phyloP scores from a whole-genome alignment of 129 eudicot species.

The Oenanthe sinensis region DNA sequence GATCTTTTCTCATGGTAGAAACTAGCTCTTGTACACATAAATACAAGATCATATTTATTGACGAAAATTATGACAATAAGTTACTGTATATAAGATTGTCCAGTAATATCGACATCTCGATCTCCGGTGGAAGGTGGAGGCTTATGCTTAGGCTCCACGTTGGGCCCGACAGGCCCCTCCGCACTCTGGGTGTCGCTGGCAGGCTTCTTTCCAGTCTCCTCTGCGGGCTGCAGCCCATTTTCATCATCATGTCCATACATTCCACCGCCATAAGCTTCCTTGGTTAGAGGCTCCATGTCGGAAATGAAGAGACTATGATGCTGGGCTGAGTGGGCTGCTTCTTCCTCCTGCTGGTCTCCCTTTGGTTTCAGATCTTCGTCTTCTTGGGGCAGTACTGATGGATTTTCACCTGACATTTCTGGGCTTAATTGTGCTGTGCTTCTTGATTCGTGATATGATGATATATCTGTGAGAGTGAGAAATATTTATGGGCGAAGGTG shows the following conservation, averaged over 20 bases:
- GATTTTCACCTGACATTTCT: not conserved
- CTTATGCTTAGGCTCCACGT: constrained; percentile 26
- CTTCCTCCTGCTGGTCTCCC: not conserved
- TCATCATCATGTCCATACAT: constrained; percentile 49
- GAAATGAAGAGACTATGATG: constrained; percentile 12
- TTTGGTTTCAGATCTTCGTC: not conserved
- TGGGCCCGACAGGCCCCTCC: constrained; percentile 47
- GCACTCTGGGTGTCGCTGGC: constrained; percentile 71
- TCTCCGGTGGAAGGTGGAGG: constrained; percentile 68
- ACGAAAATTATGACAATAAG: not conserved
- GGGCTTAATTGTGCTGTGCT: not conserved
- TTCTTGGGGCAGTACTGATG: not conserved
- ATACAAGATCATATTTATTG: too few relatives aligned
- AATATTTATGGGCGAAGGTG: not conserved
- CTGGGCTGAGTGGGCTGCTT: not conserved
- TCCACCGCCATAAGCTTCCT: constrained; percentile 76
- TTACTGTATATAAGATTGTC: constrained; percentile 73
- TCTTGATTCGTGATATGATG: not conserved
- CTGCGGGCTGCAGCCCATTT: not conserved
- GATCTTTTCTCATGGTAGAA: too few relatives aligned
- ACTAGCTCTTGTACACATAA: too few relatives aligned
- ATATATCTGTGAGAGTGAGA: too few relatives aligned
- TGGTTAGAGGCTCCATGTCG: constrained; percentile 42
- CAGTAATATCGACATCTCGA: constrained; percentile 60
- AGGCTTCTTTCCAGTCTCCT: constrained; percentile 7